Percentiles rank a stretch among this genome's conserved stretches.
These are phyloP conservation scores for Nepenthes alata DNA, from an alignment of 179 eudicot genomes.

Conservation along the genomic window DNA sequence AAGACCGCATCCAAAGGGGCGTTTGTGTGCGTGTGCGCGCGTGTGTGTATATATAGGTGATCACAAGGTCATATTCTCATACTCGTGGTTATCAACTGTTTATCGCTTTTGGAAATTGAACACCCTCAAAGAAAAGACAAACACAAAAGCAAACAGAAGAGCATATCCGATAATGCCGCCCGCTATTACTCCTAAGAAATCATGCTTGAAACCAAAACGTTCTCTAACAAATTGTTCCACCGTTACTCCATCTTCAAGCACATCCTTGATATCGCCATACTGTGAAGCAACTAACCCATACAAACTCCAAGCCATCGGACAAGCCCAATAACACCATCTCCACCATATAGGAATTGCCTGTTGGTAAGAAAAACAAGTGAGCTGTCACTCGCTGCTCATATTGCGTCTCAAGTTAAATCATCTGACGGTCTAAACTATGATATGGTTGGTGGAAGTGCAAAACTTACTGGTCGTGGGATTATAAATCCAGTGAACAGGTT, in stretches of 20 bases:
- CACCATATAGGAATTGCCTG: conserved; percentile 18
- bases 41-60: background rate
- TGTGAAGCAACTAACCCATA: conserved; percentile 16
- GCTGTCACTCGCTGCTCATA: background rate
- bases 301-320: conserved; percentile 17
- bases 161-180: conserved; percentile 6
- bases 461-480: conserved; percentile 23
- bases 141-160: conserved; percentile 11
- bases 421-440: background rate
- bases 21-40: no score
- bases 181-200: conserved; percentile 15
- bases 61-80: no score
- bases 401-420: background rate
- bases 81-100: no score
- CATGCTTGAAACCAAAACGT: conserved; percentile 9
- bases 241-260: background rate
- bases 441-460: background rate
- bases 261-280: conserved; percentile 8
- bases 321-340: conserved; percentile 17
- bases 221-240: conserved; percentile 4
- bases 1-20: no score
- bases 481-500: conserved; percentile 34
- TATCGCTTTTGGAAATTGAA: conserved; percentile 16
- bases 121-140: conserved; percentile 8
- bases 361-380: background rate